Evolutionary conservation across 164 flowering plant species (phyloP).

Genomic region (Cinnamomum chago): DNA sequence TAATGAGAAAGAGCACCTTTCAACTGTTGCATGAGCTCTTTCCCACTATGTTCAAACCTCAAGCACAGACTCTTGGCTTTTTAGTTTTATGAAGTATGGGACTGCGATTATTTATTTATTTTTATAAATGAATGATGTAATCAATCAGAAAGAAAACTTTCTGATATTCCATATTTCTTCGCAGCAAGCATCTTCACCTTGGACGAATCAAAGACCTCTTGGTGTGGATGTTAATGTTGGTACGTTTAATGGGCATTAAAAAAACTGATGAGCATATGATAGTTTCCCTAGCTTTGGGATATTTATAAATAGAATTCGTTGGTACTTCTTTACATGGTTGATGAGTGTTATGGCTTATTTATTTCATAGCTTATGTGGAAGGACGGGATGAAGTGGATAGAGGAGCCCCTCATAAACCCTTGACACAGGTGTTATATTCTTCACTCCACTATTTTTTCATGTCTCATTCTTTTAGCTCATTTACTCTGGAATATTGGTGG

Average conservation of each 20-base stretch:
- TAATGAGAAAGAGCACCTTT: no score
- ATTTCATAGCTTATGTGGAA: conserved; percentile 76
- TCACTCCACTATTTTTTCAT: neutral
- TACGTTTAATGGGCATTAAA: conserved; percentile 31
- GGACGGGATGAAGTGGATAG: conserved; percentile 77
- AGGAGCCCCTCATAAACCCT: conserved; percentile 55
- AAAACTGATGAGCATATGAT: neutral
- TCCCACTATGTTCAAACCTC: neutral
- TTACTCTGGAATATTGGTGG: no score
- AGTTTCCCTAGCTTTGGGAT: neutral
- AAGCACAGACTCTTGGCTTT: neutral
- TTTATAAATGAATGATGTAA: neutral
- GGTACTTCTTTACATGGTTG: neutral
- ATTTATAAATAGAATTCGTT: neutral
- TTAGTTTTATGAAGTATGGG: neutral
- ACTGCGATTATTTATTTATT: no score
- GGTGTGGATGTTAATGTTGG: conserved; percentile 94
- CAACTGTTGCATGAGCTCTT: no score
- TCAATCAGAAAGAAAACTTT: no score
- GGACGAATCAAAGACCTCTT: conserved; percentile 73
- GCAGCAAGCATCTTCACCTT: conserved; percentile 85
- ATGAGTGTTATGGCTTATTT: neutral
- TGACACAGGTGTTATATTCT: conserved; percentile 52
- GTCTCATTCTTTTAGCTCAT: no score
- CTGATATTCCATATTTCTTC: conserved; percentile 3